phyloP scores from a whole-genome alignment of 495 filamentous ascomycete genomes.

The Xylaria scruposa region DNA sequence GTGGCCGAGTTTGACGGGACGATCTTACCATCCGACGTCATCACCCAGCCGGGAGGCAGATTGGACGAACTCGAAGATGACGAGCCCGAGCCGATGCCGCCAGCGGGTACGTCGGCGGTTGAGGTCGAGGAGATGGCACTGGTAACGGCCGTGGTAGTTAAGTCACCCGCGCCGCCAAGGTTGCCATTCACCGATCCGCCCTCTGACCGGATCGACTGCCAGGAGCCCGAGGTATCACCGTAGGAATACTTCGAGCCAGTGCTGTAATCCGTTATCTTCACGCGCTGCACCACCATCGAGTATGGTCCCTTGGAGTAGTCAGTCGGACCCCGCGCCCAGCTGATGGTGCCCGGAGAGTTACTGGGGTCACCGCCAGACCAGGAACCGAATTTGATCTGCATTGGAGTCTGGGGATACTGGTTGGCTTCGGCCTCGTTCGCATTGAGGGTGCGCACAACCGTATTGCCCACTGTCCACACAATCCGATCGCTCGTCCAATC shows the following conservation, averaged over 20 bases:
- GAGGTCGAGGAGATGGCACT: constrained; percentile 46
- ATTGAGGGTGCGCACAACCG: constrained; percentile 69
- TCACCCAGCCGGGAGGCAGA: constrained; percentile 69
- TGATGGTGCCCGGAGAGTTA: constrained; percentile 77
- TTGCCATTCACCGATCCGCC: constrained; percentile 68
- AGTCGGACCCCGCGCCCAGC: constrained; percentile 85
- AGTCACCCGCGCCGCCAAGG: constrained; percentile 49
- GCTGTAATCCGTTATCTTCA: constrained; percentile 86
- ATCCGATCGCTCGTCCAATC: constrained; percentile 81
- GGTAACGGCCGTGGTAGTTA: constrained; percentile 58
- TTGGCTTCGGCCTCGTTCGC: constrained; percentile 61
- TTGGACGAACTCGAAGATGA: constrained; percentile 33
- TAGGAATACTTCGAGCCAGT: constrained; percentile 85
- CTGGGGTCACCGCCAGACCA: constrained; percentile 85
- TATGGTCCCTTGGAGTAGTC: constrained; percentile 83
- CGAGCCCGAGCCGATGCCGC: constrained; percentile 65
- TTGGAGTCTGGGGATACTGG: constrained; percentile 90
- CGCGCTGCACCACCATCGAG: constrained; percentile 79
- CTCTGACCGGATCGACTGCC: constrained; percentile 64
- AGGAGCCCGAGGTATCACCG: constrained; percentile 74
- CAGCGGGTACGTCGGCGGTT: constrained; percentile 58
- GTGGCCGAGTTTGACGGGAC: constrained; percentile 61
- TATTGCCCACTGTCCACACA: constrained; percentile 81
- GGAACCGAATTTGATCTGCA: constrained; percentile 82
- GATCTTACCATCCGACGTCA: constrained; percentile 72